Conservation (phyloP, 2,329 filamentous ascomycete genomes). For the Stromatinia cepivora region DNA sequence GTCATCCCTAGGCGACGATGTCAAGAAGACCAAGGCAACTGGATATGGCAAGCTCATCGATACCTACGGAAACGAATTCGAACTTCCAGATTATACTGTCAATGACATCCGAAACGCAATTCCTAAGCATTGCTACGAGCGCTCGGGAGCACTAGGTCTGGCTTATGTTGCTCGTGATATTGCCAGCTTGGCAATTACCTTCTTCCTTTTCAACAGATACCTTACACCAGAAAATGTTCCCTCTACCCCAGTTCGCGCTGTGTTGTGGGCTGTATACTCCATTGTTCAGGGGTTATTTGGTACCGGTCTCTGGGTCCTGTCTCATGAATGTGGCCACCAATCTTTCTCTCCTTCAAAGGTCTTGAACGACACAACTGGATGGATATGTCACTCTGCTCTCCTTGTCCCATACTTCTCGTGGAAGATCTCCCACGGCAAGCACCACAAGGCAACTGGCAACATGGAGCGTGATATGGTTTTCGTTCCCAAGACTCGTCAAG, state of each 20-base stretch:
- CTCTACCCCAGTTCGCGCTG: conserved; percentile 63
- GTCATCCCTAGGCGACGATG: conserved; percentile 60
- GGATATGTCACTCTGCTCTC: conserved; percentile 83
- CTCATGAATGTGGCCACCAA: conserved; percentile 97
- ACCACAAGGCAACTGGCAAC: conserved; percentile 98
- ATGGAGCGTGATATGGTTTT: conserved; percentile 99
- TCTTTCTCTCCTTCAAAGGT: conserved; percentile 91
- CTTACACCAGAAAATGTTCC: conserved; percentile 83
- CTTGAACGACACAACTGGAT: conserved; percentile 89
- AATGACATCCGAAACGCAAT: conserved; percentile 97
- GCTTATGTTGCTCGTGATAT: conserved; percentile 84
- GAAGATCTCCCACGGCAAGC: conserved; percentile 99
- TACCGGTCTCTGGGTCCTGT: conserved; percentile 93
- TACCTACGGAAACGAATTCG: conserved; percentile 92
- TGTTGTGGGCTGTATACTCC: conserved; percentile 63
- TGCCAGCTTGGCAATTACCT: conserved; percentile 69
- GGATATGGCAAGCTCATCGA: conserved; percentile 72
- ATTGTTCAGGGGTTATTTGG: conserved; percentile 88
- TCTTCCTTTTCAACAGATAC: conserved; percentile 86
- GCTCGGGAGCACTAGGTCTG: conserved; percentile 74
- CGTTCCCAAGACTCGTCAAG: conserved; percentile 84
- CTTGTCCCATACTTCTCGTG: conserved; percentile 98
- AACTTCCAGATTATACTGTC: conserved; percentile 93
- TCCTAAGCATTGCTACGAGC: conserved; percentile 94
- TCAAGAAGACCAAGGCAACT: conserved; percentile 38